These are phyloP conservation scores for Phytopythium helicoides DNA, from an alignment of 352 stramenopile genomes.

Conservation along the genomic window DNA sequence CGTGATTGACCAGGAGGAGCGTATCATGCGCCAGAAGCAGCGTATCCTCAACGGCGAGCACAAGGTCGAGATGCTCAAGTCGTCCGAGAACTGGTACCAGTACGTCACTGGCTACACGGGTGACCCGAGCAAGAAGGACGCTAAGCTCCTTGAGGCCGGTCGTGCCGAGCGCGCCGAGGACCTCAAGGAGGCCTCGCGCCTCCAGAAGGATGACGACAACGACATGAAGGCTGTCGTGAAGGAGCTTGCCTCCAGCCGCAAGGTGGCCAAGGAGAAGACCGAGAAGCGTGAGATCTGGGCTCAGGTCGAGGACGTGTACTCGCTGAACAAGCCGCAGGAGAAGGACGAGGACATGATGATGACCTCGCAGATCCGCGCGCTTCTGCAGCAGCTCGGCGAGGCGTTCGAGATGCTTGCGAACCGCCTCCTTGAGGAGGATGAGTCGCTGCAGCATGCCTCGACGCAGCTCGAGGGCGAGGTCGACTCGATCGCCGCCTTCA, in stretches of 20 bases:
- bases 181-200: constrained; percentile 73
- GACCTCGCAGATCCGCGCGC: constrained; percentile 85
- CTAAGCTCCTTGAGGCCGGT: constrained; percentile 70
- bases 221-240: constrained; percentile 76
- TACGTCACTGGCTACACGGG: constrained; percentile 76
- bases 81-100: constrained; percentile 87
- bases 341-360: constrained; percentile 93
- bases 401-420: constrained; percentile 89
- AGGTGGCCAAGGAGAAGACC: constrained; percentile 70
- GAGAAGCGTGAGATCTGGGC: constrained; percentile 86
- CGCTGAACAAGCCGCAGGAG: constrained; percentile 74
- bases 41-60: constrained; percentile 87
- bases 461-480: constrained; percentile 83
- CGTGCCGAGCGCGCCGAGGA: constrained; percentile 68
- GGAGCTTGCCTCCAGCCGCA: constrained; percentile 58
- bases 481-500: constrained; percentile 86
- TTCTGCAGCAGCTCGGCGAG: constrained; percentile 83
- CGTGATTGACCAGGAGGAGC: constrained; percentile 88
- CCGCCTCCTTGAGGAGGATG: constrained; percentile 80
- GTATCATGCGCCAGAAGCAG: constrained; percentile 90
- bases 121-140: constrained; percentile 83
- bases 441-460: constrained; percentile 80
- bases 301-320: constrained; percentile 84
- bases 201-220: constrained; percentile 81
- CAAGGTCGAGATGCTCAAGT: constrained; percentile 91